Evolutionary conservation across 257 asterid genomes (phyloP).

Genomic region (Ehretia macrophylla): DNA sequence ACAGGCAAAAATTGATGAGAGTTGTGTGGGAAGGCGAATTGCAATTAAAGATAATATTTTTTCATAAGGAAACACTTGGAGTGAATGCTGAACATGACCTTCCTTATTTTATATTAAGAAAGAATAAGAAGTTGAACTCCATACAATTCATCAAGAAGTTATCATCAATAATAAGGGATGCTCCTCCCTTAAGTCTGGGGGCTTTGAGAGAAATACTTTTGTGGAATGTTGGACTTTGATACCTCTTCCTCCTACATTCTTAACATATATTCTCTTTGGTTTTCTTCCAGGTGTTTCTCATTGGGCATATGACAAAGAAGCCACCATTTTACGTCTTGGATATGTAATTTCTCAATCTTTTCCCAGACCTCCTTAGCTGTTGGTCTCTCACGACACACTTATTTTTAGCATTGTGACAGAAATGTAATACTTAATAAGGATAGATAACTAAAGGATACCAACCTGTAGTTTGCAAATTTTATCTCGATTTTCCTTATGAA

Average conservation of each 20-base stretch:
- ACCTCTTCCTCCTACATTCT: background rate
- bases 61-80: too few relatives aligned
- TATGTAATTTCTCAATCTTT: constrained; percentile 44
- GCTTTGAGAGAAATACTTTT: background rate
- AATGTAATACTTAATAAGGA: background rate
- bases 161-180: too few relatives aligned
- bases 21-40: too few relatives aligned
- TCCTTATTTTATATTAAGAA: too few relatives aligned
- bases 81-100: too few relatives aligned
- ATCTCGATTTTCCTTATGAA: background rate
- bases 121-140: too few relatives aligned
- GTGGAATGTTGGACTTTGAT: background rate
- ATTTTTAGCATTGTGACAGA: background rate
- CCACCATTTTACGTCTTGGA: constrained; percentile 66
- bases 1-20: too few relatives aligned
- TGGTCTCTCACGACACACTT: constrained; percentile 8
- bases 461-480: background rate
- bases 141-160: too few relatives aligned
- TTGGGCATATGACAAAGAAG: constrained; percentile 70
- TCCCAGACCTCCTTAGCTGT: background rate
- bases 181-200: too few relatives aligned
- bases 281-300: constrained; percentile 51
- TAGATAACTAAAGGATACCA: background rate
- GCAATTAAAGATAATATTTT: too few relatives aligned
- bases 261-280: background rate